Base-by-base conservation (phyloP, 306 rosid genomes). In the Glycine tomentella region DNA sequence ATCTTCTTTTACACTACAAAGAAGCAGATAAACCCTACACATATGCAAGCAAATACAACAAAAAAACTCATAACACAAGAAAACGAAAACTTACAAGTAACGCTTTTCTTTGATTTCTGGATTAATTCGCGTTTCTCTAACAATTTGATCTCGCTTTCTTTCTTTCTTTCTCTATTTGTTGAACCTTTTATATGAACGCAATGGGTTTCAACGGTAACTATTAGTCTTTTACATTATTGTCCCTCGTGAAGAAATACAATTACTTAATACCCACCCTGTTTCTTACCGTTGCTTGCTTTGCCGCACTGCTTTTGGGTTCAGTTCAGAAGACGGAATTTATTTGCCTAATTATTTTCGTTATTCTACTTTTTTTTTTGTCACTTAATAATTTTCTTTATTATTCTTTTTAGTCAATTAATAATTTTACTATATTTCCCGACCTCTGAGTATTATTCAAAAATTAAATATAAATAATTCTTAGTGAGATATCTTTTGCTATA, bases 151-250 rank as follows among this genome's bases (percentile, higher is more conserved):
- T 25, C 31, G 31, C 8, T 20, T 16, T 45, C n/a, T 74, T 84
- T 58, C 14, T 58, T 58, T 57, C 7, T 74, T 76, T 63, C 63
- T 51, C 50, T 15, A 48, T 68, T 77, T 65, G 15, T 38, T 0
- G 33, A 52, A 42, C 16, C 34, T 14, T 9, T 49, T 58, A 78
- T 14, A 79, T 7, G 20, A 38, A 10, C n/a, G 72, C 8, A 33
- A 14, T 10, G 8, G 4, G 49, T 38, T 80, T 84, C 80, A 89
- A 89, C 90, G 92, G 92, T 89, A 86, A 86, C 88, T 58, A 68
- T 3, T 0, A 0, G 3, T 9, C 65, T 72, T 82, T 89, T 82
- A 86, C 90, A 50, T 33, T 76, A 15, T 16, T 84, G 17, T 69
- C 87, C 92, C 77, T 78, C 0, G 0, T n/a, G 4, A 38, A 5